Conservation (phyloP, 306 rosid species). For the Lathyrus aphaca region DNA sequence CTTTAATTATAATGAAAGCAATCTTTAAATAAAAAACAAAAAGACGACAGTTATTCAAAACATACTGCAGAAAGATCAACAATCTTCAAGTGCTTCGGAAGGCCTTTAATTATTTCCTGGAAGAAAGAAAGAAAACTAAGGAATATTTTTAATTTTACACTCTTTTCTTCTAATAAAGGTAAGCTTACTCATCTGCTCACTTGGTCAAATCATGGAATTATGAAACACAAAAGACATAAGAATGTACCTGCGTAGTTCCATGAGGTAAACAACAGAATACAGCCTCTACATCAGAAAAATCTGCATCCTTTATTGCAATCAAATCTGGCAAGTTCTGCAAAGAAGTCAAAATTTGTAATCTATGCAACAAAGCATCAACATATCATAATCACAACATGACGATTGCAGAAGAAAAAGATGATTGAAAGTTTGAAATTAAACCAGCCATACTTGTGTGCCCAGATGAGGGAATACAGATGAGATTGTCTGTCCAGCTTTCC, state of each 20-base stretch:
- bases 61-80: slow-evolving; percentile 99
- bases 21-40: slow-evolving; percentile 20
- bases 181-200: not conserved
- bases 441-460: slow-evolving; percentile 60
- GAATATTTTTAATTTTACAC: slow-evolving; percentile 9
- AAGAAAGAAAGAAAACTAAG: slow-evolving; percentile 37
- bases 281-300: slow-evolving; percentile 82
- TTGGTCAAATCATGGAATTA: slow-evolving; percentile 17
- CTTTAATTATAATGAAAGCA: not conserved
- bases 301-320: slow-evolving; percentile 85
- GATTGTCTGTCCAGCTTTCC: slow-evolving; percentile 91
- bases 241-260: slow-evolving; percentile 88
- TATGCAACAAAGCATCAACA: not conserved
- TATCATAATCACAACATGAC: slow-evolving; percentile 11
- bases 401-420: slow-evolving; percentile 36
- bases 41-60: slow-evolving; percentile 18
- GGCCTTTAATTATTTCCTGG: slow-evolving; percentile 92
- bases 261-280: slow-evolving; percentile 96
- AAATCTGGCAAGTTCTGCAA: slow-evolving; percentile 79
- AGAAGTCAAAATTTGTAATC: slow-evolving; percentile 30
- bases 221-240: slow-evolving; percentile 7
- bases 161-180: slow-evolving; percentile 19
- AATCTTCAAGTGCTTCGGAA: slow-evolving; percentile 83
- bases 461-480: slow-evolving; percentile 89
- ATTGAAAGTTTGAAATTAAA: slow-evolving; percentile 10